Evolutionary conservation across 768 basidiomycete species (phyloP).

Genomic region (Hygrophorus pudorinus): DNA sequence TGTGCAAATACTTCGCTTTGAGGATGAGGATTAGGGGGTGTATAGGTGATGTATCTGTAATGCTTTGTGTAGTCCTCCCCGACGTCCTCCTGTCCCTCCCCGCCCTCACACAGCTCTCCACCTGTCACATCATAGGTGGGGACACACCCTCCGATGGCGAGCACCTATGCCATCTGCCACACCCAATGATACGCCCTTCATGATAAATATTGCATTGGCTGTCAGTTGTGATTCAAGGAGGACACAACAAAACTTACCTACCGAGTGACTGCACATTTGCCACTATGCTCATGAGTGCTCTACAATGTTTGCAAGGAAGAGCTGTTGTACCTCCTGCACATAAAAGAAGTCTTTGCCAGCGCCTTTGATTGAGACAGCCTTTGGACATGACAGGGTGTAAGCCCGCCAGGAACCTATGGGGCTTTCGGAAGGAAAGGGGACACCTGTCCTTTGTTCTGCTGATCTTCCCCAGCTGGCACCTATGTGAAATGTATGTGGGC

Average conservation of each 20-base stretch:
- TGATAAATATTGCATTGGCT: constrained; percentile 18
- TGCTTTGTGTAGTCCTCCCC: no score
- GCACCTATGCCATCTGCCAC: constrained; percentile 91
- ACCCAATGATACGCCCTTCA: constrained; percentile 64
- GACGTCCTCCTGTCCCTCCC: no score
- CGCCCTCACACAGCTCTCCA: no score
- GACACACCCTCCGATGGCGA: no score
- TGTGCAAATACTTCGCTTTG: no score
- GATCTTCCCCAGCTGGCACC: constrained; percentile 78
- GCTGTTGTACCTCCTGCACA: constrained; percentile 52
- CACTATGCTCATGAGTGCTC: constrained; percentile 4
- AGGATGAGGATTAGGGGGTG: no score
- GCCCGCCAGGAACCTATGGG: constrained; percentile 65
- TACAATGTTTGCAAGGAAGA: constrained; percentile 1
- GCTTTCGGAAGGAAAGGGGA: constrained; percentile 49
- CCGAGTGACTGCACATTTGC: constrained; percentile 74
- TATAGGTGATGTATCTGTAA: no score
- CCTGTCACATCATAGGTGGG: no score
- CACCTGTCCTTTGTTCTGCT: constrained; percentile 21
- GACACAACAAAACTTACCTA: constrained; percentile 29
- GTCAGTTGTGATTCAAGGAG: constrained; percentile 11
- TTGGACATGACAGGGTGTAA: constrained; percentile 40
- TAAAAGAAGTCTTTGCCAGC: constrained; percentile 45
- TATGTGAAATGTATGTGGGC: constrained; percentile 63
- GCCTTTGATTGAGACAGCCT: constrained; percentile 25